phyloP scores from a whole-genome alignment of 805 yeast species.

The Torulaspora maleeae region DNA sequence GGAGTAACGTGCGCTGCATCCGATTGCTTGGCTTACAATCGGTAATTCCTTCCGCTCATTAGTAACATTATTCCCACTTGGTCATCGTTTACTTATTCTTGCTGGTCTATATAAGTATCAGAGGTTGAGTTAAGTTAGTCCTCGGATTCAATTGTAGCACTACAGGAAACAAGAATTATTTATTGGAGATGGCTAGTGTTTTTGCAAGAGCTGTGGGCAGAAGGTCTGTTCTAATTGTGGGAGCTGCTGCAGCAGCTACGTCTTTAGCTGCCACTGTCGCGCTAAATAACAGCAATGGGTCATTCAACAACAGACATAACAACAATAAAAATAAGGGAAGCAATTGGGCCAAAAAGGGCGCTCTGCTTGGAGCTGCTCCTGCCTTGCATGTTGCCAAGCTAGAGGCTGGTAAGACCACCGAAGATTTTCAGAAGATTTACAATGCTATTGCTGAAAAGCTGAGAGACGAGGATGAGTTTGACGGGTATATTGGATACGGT shows the following conservation, averaged over 20 bases:
- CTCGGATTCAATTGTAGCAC: too few species aligned
- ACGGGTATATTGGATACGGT: constrained; percentile 64
- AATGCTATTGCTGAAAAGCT: constrained; percentile 66
- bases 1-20: too few species aligned
- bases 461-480: constrained; percentile 53
- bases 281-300: constrained; percentile 16
- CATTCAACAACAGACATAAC: constrained; percentile 15
- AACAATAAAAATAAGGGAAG: constrained; percentile 10
- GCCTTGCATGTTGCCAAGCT: constrained; percentile 35
- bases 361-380: constrained; percentile 37
- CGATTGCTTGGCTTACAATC: too few species aligned
- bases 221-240: constrained; percentile 22
- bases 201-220: constrained; percentile 22
- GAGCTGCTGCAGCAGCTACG: constrained; percentile 34
- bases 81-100: too few species aligned
- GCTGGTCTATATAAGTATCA: too few species aligned
- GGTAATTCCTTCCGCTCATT: too few species aligned
- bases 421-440: constrained; percentile 63
- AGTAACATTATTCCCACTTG: too few species aligned
- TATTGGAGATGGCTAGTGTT: constrained; percentile 16
- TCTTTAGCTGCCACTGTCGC: constrained; percentile 30
- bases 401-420: constrained; percentile 30
- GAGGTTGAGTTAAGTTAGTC: too few species aligned
- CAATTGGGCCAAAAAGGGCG: constrained; percentile 17
- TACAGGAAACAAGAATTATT: neutral